Conservation (phyloP, 2,329 filamentous ascomycete species). For the Aureobasidium vineae region DNA sequence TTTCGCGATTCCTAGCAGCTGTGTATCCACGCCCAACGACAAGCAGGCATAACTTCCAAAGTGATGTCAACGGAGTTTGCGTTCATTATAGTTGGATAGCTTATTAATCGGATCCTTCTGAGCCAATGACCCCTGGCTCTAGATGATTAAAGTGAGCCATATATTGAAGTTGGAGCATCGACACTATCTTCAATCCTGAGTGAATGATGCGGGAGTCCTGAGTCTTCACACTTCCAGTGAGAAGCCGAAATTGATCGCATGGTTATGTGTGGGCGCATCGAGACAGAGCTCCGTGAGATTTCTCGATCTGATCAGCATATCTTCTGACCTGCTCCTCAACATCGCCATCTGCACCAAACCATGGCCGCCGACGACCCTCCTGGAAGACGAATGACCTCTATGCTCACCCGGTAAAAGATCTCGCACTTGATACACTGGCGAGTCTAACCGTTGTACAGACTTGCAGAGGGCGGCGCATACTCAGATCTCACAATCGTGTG, state of each 20-base stretch:
- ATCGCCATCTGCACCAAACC: not conserved
- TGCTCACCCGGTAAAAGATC: not conserved
- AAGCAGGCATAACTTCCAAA: no score
- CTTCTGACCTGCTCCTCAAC: not conserved
- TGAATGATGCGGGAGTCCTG: no score
- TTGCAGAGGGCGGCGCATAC: conserved; percentile 25
- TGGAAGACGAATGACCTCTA: not conserved
- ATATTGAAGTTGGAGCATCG: not conserved
- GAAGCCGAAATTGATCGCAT: no score
- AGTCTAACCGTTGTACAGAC: not conserved
- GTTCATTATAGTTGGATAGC: no score
- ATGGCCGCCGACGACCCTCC: not conserved
- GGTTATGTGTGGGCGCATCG: no score
- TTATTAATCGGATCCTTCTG: no score
- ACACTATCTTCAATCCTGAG: not conserved
- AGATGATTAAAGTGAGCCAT: not conserved
- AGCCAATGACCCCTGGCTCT: not conserved
- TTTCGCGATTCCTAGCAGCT: not conserved
- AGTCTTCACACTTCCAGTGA: no score
- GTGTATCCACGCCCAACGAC: no score
- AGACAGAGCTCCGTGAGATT: not conserved
- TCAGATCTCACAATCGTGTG: conserved; percentile 32
- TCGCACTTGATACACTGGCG: not conserved
- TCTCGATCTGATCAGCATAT: not conserved
- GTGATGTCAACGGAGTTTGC: no score